A percentile compares a stretch with the other conserved stretches of the same genome.
These are phyloP conservation scores for Sporothrix schenckii DNA, from an alignment of 2,329 filamentous ascomycete species.

Conservation along the genomic window DNA sequence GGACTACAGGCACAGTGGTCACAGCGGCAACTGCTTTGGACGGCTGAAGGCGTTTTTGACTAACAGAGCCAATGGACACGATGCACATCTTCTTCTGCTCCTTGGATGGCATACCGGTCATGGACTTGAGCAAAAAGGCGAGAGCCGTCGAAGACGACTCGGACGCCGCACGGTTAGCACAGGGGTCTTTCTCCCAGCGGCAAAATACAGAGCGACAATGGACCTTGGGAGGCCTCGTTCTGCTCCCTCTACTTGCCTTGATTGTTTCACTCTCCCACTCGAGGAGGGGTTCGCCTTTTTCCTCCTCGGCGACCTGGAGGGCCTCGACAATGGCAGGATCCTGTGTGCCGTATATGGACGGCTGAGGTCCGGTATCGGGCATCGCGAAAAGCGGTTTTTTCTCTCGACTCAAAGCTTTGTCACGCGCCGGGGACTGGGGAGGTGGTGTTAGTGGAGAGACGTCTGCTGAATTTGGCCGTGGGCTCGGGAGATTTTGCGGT, in stretches of 20 bases:
- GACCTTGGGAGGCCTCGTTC: neutral
- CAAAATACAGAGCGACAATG: neutral
- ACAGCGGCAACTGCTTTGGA: neutral
- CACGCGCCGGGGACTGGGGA: slow-evolving; percentile 24
- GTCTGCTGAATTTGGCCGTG: neutral
- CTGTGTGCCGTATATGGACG: neutral
- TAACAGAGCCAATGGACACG: slow-evolving; percentile 29
- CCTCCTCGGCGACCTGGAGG: neutral
- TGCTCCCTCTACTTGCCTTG: slow-evolving; percentile 32
- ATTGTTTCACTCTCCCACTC: slow-evolving; percentile 34
- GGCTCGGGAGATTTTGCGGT: neutral
- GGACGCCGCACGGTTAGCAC: slow-evolving; percentile 32
- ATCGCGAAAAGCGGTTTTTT: neutral
- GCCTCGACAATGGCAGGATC: neutral
- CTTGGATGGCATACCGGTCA: slow-evolving; percentile 18
- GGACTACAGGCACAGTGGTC: neutral
- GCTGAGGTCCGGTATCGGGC: neutral
- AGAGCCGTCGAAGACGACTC: slow-evolving; percentile 32
- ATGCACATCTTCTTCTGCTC: slow-evolving; percentile 23
- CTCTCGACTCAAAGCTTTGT: neutral
- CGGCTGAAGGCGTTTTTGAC: slow-evolving; percentile 9
- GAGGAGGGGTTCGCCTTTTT: slow-evolving; percentile 30
- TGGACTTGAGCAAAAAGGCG: slow-evolving; percentile 27
- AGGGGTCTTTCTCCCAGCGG: slow-evolving; percentile 22
- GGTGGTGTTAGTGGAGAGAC: slow-evolving; percentile 29